These are phyloP conservation scores for Lathyrus oleraceus DNA, from an alignment of 306 rosid species.

Conservation along the genomic window DNA sequence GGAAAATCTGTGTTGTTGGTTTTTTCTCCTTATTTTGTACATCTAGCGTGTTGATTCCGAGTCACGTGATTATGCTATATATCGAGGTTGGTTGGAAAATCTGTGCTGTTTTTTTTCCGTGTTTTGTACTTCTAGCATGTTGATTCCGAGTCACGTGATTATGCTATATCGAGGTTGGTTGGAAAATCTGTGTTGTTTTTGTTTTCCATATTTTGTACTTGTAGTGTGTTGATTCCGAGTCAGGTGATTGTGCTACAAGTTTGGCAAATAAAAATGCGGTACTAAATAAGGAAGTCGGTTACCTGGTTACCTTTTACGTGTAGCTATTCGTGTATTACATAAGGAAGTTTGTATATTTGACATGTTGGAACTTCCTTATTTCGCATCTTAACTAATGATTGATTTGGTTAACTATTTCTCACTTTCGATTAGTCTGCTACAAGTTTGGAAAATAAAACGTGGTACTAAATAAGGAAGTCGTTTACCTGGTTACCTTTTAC, in stretches of 20 bases:
- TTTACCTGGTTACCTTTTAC: constrained; percentile 12
- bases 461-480: not conserved
- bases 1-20: not conserved
- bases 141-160: not conserved
- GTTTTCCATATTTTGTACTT: not conserved
- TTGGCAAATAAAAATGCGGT: not conserved
- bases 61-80: too few species aligned
- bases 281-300: not conserved
- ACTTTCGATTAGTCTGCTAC: not conserved
- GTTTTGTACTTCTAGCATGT: too few species aligned
- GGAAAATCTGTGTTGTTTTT: not conserved
- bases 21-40: not conserved
- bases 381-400: constrained; percentile 17
- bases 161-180: constrained; percentile 71
- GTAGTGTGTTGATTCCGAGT: not conserved
- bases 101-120: too few species aligned
- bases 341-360: not conserved
- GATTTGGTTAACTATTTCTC: not conserved
- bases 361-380: not conserved
- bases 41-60: not conserved
- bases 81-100: too few species aligned
- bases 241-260: not conserved
- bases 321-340: not conserved
- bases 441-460: not conserved
- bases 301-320: constrained; percentile 13